These are phyloP conservation scores for Xylaria polymorpha DNA, from an alignment of 2,329 filamentous ascomycete genomes.

Conservation along the genomic window DNA sequence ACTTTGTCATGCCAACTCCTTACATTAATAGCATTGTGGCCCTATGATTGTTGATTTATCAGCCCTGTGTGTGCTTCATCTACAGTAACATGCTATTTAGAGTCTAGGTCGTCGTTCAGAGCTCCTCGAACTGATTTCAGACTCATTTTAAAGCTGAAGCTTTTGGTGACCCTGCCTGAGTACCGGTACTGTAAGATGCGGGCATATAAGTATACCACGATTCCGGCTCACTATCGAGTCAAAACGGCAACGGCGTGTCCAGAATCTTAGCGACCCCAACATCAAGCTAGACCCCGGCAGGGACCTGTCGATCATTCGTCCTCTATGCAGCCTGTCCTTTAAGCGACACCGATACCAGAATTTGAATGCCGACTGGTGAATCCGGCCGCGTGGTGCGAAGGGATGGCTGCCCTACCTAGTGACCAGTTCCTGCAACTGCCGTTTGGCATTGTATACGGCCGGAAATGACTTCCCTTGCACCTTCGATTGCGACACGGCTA, in stretches of 20 bases:
- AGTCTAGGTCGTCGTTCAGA: background rate
- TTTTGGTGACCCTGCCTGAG: slow-evolving; percentile 45
- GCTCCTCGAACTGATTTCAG: background rate
- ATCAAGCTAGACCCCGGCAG: slow-evolving; percentile 49
- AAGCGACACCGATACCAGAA: slow-evolving; percentile 54
- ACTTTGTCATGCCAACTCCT: background rate
- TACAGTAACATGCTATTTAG: background rate
- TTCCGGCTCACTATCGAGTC: slow-evolving; percentile 37
- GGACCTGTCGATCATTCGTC: slow-evolving; percentile 44
- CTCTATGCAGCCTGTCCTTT: slow-evolving; percentile 53
- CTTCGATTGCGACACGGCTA: background rate
- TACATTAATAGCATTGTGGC: background rate
- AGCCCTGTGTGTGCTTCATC: background rate
- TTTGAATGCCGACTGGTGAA: slow-evolving; percentile 49
- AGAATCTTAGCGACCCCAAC: slow-evolving; percentile 48
- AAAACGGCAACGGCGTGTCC: slow-evolving; percentile 47
- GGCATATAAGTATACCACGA: too few species aligned
- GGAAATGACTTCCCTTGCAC: background rate
- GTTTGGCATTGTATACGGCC: background rate
- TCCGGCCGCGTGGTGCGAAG: slow-evolving; percentile 47
- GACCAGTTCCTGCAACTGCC: background rate
- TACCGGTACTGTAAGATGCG: too few species aligned
- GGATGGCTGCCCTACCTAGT: background rate
- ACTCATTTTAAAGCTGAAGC: slow-evolving; percentile 42
- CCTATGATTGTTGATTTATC: background rate